Evolutionary conservation across 2,329 filamentous ascomycete species (phyloP).

Genomic region (Biscogniauxia marginata): DNA sequence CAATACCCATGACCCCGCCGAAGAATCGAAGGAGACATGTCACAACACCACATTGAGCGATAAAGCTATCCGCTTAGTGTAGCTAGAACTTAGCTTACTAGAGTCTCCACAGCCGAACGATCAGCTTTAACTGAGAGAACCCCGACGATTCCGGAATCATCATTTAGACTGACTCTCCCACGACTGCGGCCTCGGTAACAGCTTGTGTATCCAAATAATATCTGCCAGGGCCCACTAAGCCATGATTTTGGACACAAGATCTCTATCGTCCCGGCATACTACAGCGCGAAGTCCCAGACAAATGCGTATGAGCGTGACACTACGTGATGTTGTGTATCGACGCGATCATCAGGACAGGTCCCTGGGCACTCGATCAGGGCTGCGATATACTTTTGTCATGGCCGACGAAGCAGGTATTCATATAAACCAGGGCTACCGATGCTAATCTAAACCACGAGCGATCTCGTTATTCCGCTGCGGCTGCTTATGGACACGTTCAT

Average conservation of each 20-base stretch:
- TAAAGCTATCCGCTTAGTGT: not conserved
- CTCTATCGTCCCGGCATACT: constrained; percentile 17
- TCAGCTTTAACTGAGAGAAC: not conserved
- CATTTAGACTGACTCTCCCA: constrained; percentile 4
- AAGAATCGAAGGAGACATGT: not conserved
- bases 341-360: constrained; percentile 7
- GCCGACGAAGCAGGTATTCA: not conserved
- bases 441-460: not conserved
- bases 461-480: not conserved
- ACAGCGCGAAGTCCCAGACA: constrained; percentile 21
- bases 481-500: not conserved
- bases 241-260: constrained; percentile 12
- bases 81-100: not conserved
- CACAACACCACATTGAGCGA: not conserved
- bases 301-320: constrained; percentile 17
- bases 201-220: constrained; percentile 16
- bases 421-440: not conserved
- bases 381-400: not conserved
- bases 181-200: constrained; percentile 14
- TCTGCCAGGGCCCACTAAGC: constrained; percentile 17
- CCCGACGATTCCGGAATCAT: not conserved
- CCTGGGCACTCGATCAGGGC: constrained; percentile 3
- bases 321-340: constrained; percentile 15
- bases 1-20: not conserved
- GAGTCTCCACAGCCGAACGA: not conserved